A percentile compares a stretch with the other conserved stretches of the same genome.
Conservation (phyloP, 2,329 filamentous ascomycete species). For the Pseudocercospora macadamiae region DNA sequence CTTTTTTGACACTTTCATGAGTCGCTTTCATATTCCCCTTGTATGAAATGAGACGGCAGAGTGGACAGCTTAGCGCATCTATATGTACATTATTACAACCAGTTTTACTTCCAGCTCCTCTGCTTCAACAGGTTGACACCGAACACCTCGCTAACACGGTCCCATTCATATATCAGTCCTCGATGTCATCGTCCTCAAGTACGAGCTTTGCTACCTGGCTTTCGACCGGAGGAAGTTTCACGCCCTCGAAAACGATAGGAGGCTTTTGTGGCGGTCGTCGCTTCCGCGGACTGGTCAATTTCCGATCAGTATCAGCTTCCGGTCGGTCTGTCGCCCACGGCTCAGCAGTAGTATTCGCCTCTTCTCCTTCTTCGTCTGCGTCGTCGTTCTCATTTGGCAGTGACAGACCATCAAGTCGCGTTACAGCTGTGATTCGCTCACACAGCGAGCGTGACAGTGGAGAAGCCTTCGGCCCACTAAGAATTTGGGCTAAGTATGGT, state of each 20-base stretch:
- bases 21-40: not conserved
- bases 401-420: conserved; percentile 51
- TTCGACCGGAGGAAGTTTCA: conserved; percentile 30
- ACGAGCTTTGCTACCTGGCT: conserved; percentile 42
- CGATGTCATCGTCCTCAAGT: conserved; percentile 53
- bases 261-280: conserved; percentile 15
- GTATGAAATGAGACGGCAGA: not conserved
- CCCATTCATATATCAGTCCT: conserved; percentile 39
- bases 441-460: conserved; percentile 44
- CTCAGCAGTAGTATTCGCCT: conserved; percentile 16
- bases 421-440: conserved; percentile 70
- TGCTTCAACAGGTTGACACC: too few species aligned
- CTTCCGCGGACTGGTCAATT: conserved; percentile 17
- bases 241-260: conserved; percentile 21
- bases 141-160: conserved; percentile 20
- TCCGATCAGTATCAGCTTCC: conserved; percentile 22
- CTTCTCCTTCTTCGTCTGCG: conserved; percentile 37
- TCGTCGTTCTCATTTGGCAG: conserved; percentile 26
- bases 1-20: not conserved
- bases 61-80: not conserved
- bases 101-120: too few species aligned
- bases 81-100: not conserved
- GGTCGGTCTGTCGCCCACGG: conserved; percentile 51
- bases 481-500: conserved; percentile 78
- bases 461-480: conserved; percentile 35